Evolutionary conservation across 2,329 filamentous ascomycete species (phyloP), one percentile per base, ranked within the genome.

Genomic region (Mycosphaerella sp.): DNA sequence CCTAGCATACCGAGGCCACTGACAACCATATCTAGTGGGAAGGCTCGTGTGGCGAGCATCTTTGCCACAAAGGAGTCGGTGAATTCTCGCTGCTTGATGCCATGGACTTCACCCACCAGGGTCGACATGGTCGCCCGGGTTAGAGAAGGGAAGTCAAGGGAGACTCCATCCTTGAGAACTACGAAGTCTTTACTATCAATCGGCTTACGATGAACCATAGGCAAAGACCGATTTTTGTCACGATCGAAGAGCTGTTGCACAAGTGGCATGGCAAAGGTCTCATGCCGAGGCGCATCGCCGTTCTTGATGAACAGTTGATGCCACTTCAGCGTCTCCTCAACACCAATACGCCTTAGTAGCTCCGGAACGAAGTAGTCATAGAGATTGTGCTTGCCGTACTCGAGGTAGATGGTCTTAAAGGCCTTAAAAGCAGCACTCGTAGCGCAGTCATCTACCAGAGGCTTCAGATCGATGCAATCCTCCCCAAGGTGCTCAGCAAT

Each of bases 41-140:
- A 77, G 67, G 87, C 86, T 51, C 76, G 84, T 1, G 83, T 86
- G 8, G 89, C 89, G 65, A 95, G 90, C 72, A 89, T 82, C 56
- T 84, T 80, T n/a, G 89, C 86, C 14, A 86, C 85, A 27, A 94
- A 77, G 0, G 74, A 70, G 66, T 93, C 87, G 62, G 80, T 84
- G 41, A 76, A 67, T 35, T 70, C 65, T 34, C 74, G 73, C n/a
- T 70, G 68, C 28, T 69, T 70, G 47, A 71, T 70, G 25, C 73
- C 63, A 49, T 71, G 68, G 4, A 65, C 70, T 32, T 71, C 68
- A 13, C 72, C 72, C n/a, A 66, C 53, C 13, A 64, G 37, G 6
- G 54, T 52, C 25, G 60, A 64, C 63, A 66, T 63, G 8, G 50
- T 43, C 3, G 58, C 55, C 14, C 64, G 57, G 13, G 58, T 62